phyloP scores from a whole-genome alignment of 495 filamentous ascomycete genomes.

The Xylaria nigripes region DNA sequence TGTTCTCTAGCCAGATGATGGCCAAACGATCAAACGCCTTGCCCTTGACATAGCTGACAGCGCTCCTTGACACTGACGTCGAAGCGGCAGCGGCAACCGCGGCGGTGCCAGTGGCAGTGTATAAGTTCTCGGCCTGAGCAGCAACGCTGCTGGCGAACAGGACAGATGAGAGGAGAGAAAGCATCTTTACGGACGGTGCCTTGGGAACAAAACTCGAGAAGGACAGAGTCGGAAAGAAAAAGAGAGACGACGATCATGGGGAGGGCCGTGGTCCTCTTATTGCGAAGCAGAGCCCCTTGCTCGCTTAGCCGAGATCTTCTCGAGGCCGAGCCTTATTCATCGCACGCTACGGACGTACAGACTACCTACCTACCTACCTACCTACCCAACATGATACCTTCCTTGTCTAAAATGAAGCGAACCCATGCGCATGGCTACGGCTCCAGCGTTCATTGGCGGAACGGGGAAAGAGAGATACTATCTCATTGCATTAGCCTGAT shows the following conservation, averaged over 20 bases:
- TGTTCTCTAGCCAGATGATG: conserved; percentile 68
- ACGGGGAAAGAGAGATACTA: background rate
- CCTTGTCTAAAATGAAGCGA: no score
- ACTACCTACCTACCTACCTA: no score
- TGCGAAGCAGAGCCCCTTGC: no score
- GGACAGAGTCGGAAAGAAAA: background rate
- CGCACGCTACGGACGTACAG: no score
- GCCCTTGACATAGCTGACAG: conserved; percentile 53
- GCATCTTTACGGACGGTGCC: conserved; percentile 12
- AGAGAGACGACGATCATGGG: background rate
- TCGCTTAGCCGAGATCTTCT: no score
- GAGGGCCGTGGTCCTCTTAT: no score
- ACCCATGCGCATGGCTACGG: background rate
- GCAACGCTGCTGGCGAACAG: conserved; percentile 13
- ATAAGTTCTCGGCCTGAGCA: conserved; percentile 20
- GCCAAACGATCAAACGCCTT: conserved; percentile 59
- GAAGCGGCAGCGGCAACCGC: conserved; percentile 27
- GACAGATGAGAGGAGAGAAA: conserved; percentile 10
- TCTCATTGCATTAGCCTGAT: background rate
- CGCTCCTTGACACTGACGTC: conserved; percentile 36
- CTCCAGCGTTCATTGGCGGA: background rate
- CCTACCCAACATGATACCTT: no score
- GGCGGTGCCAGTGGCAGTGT: conserved; percentile 23
- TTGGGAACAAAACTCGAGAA: background rate
- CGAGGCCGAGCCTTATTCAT: no score